Base-by-base conservation (phyloP, 495 filamentous ascomycete species). In the Copromyces sp. region DNA sequence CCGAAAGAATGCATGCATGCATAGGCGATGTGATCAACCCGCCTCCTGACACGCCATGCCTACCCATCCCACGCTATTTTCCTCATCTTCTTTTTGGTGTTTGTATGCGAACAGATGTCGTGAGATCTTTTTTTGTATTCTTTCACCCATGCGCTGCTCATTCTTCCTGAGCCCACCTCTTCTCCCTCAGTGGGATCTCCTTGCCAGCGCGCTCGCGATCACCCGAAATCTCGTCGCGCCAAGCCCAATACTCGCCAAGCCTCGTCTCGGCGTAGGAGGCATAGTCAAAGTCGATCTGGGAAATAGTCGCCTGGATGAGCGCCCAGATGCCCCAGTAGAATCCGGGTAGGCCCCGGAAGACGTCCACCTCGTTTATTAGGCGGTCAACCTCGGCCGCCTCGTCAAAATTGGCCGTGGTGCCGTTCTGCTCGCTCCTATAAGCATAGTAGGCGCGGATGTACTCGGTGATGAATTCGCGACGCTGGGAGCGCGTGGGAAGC, bases 241-340 rank as follows among this genome's bases (percentile, higher is more conserved):
- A 99, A n/a, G 90, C 93, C 86, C 90, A 97, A 81, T 98, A 99
- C 84, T 99, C 95, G 45, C 92, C 92, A 9, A 99, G 84, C 71
- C 96, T 86, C 5, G 91, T 78, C 79, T 97, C 93, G 32, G 95
- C 96, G 82, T 98, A 99, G 35, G 87, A 86, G 42, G 93, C 93
- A 76, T 98, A 99, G 81, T 99, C 94, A 77, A 99, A 99, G 80
- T 98, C 94, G 75, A 99, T 98, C 72, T 95, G 89, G 5, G 92
- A 95, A 74, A 99, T 98, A 20, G 89, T 92, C 2, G 94, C 93
- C 83, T 99, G 96, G 77, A 99, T 98, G 69, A 98, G 86, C 9
- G 94, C 92, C 96, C 96, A 98, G 68, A 97, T 92, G 32, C 95
- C 96, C 93, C 91, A 93, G 77, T 86, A 87, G 72, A 99, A 91